Conservation (phyloP, 2,329 filamentous ascomycete genomes). For the Endoconidiophora polonica region DNA sequence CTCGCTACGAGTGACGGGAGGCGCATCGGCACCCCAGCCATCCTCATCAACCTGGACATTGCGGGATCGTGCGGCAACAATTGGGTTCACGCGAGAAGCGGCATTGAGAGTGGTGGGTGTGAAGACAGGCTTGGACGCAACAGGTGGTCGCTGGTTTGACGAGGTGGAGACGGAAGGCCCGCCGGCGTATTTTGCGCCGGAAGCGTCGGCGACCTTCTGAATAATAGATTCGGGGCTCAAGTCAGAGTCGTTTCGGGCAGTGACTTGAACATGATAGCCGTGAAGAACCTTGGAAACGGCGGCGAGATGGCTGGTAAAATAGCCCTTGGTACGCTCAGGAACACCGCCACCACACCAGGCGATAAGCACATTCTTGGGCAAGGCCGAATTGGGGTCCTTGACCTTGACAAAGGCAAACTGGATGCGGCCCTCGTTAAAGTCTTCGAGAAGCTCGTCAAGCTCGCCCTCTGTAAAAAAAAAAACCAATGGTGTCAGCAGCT, state of each 20-base stretch:
- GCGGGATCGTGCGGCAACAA: constrained; percentile 47
- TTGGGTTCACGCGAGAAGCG: constrained; percentile 45
- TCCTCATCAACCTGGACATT: constrained; percentile 55
- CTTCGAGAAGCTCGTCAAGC: constrained; percentile 74
- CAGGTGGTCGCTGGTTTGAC: constrained; percentile 32
- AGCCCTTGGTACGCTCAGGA: constrained; percentile 94
- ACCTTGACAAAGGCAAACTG: constrained; percentile 96
- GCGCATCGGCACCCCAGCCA: constrained; percentile 89
- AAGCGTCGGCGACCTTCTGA: constrained; percentile 86
- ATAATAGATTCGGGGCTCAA: constrained; percentile 76
- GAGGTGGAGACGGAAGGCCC: constrained; percentile 38
- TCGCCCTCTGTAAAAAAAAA: constrained; percentile 54
- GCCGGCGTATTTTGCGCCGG: constrained; percentile 81
- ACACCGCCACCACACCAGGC: constrained; percentile 97
- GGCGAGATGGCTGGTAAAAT: constrained; percentile 87
- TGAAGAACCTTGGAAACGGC: constrained; percentile 85
- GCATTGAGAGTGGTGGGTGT: constrained; percentile 49
- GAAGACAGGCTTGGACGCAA: constrained; percentile 81
- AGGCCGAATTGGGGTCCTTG: constrained; percentile 76
- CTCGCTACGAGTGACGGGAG: constrained; percentile 71
- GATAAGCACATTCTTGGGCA: constrained; percentile 86
- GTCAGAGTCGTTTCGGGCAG: constrained; percentile 78
- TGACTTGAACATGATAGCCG: constrained; percentile 95
- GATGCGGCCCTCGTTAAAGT: constrained; percentile 90
- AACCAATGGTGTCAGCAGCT: not conserved